These are phyloP conservation scores for Citrus hindsii DNA, from an alignment of 345 rosid genomes.

Conservation along the genomic window DNA sequence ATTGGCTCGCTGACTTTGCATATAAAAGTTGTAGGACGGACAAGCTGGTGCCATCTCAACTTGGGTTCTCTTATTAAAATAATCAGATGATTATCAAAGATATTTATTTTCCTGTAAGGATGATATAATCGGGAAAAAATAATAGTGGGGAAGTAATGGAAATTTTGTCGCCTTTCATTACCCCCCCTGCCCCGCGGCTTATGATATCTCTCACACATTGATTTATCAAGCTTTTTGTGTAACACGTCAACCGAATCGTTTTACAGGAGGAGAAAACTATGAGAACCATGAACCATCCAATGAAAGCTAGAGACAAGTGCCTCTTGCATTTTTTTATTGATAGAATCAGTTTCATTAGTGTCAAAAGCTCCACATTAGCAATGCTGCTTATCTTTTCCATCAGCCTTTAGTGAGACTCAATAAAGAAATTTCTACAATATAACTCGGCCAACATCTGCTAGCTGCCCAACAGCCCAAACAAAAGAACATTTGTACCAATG, in stretches of 20 bases:
- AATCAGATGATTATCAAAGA: conserved; percentile 19
- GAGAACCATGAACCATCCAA: conserved; percentile 14
- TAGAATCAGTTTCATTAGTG: background rate
- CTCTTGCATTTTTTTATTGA: conserved; percentile 15
- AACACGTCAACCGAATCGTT: background rate
- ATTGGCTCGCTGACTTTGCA: conserved; percentile 16
- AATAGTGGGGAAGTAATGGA: background rate
- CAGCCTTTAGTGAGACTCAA: conserved; percentile 1
- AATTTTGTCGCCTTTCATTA: conserved; percentile 2
- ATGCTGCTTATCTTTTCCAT: conserved; percentile 21
- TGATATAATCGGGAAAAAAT: conserved; percentile 13
- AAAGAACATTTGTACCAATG: conserved; percentile 29
- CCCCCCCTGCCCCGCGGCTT: background rate
- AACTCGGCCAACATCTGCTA: background rate
- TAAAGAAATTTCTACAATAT: conserved; percentile 8
- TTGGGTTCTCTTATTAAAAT: conserved; percentile 14
- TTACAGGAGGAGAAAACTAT: conserved; percentile 8
- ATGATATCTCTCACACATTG: background rate
- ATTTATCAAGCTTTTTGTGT: background rate
- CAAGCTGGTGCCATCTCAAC: conserved; percentile 31
- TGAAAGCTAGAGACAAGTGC: conserved; percentile 24
- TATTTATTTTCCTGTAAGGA: conserved; percentile 11
- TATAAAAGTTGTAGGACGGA: conserved; percentile 6
- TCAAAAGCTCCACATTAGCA: conserved; percentile 19
- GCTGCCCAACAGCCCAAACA: background rate